Base-by-base conservation (phyloP, 345 rosid genomes). In the Eucalyptus victrix region DNA sequence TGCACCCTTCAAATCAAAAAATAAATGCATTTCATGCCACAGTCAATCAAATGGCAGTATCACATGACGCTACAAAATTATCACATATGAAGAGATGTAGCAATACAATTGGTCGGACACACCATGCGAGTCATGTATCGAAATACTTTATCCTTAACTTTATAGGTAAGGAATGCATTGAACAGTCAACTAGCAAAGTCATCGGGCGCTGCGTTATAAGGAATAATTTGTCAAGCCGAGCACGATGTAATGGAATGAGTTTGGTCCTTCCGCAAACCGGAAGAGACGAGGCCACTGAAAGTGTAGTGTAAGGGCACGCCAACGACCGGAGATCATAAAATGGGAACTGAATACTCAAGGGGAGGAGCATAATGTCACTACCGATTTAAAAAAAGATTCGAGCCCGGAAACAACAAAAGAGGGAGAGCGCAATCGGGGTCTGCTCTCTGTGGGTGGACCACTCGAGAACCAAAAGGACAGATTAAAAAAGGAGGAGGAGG, bases 121-220 rank as follows among this genome's bases (percentile, higher is more conserved):
- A 30, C 32, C 69, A 30, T 5, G 18, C n/a, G 0, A 13, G 69
- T 62, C 69, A 12, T 13, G 69, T 7, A 13, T 30, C 1, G 17
- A 53, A 53, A 53, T 53, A 62, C 69, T 30, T 30, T 30, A 28
- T 56, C 30, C 62, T 56, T 56, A 24, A 10, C 58, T 53, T 53
- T 3, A 53, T 21, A 53, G 58, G 58, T 4, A 26, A 56, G 62
- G 62, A 24, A 26, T 24, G 62, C 13, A 56, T 56, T 56, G 62
- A 62, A 28, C 58, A 30, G 76, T 65, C 76, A n/a, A 15, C 76
- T 18, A n/a, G 76, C 76, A 65, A n/a, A 65, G 40, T n/a, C 40
- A 65, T 65, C 12, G 76, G 76, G 32, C 21, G 37, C 40, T n/a
- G 34, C 76, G 3, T n/a, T 15, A 65, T 32, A 0, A 62, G 76